phyloP scores from a whole-genome alignment of 495 filamentous ascomycete genomes.

The Penicillium herquei region DNA sequence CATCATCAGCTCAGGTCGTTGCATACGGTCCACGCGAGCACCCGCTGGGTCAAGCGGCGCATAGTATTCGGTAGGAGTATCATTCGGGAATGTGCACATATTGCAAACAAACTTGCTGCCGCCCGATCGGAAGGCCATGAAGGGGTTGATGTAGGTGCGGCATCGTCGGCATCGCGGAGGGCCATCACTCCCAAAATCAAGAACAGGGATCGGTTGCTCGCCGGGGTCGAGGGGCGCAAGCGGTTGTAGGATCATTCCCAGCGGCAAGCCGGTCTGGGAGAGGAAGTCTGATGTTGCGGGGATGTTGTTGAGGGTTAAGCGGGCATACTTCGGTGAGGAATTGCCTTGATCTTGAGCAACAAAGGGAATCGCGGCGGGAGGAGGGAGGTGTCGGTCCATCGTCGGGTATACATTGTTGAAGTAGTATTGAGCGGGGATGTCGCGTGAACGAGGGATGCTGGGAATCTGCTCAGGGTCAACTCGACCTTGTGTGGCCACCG shows the following conservation, averaged over 20 bases:
- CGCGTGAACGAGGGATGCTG: conserved; percentile 83
- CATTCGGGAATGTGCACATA: conserved; percentile 96
- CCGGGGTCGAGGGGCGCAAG: conserved; percentile 80
- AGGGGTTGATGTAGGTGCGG: conserved; percentile 96
- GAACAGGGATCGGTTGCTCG: conserved; percentile 82
- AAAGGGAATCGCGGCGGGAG: conserved; percentile 86
- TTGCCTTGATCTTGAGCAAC: conserved; percentile 95
- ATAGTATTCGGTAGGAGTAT: conserved; percentile 90
- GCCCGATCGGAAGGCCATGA: conserved; percentile 93
- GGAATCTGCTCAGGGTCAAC: conserved; percentile 94
- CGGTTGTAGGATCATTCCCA: conserved; percentile 88
- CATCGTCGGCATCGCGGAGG: conserved; percentile 93
- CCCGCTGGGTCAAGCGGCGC: conserved; percentile 86
- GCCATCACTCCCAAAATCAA: conserved; percentile 91
- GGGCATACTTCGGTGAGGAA: conserved; percentile 89
- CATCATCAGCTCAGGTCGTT: conserved; percentile 83
- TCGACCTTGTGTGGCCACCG: conserved; percentile 63
- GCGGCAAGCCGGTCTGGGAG: conserved; percentile 71
- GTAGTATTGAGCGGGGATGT: conserved; percentile 78
- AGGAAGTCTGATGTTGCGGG: conserved; percentile 81
- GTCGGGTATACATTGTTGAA: conserved; percentile 86
- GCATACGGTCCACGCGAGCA: conserved; percentile 80
- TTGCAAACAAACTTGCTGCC: conserved; percentile 98
- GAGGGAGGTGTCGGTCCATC: conserved; percentile 86
- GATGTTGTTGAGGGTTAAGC: conserved; percentile 88